These are phyloP conservation scores for Sphaerulina populicola DNA, from an alignment of 2,329 filamentous ascomycete genomes.

Conservation along the genomic window DNA sequence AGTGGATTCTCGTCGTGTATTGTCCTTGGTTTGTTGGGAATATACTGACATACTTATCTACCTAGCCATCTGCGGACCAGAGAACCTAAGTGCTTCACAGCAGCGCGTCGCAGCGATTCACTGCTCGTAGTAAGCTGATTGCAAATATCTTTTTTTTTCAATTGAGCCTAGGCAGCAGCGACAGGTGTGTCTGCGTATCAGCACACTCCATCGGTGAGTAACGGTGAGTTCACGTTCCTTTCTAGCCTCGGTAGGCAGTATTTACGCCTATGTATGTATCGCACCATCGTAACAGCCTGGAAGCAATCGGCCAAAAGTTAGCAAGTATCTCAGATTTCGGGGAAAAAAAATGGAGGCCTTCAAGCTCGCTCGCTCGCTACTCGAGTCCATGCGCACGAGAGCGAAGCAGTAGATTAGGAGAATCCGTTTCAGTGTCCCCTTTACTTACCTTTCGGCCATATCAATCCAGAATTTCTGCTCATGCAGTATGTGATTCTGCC, in stretches of 20 bases:
- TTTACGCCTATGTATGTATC: slow-evolving; percentile 16
- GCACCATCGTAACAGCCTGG: slow-evolving; percentile 10
- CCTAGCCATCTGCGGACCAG: background rate
- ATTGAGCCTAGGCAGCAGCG: background rate
- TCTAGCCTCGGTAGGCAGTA: background rate
- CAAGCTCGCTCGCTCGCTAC: too few species aligned
- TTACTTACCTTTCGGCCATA: slow-evolving; percentile 9
- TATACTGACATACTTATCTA: background rate
- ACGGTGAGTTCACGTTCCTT: background rate
- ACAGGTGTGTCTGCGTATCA: background rate
- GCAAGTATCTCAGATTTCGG: background rate
- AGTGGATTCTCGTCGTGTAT: background rate
- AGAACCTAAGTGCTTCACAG: background rate
- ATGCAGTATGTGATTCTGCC: slow-evolving; percentile 29
- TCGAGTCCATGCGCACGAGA: too few species aligned
- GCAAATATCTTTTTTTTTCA: background rate
- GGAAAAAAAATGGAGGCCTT: too few species aligned
- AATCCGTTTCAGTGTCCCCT: too few species aligned
- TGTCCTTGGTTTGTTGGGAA: background rate
- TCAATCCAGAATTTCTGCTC: slow-evolving; percentile 26
- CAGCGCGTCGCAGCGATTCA: background rate
- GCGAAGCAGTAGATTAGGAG: too few species aligned
- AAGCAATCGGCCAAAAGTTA: background rate
- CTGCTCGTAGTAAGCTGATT: background rate
- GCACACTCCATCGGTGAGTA: background rate